Conservation (phyloP, 2,329 filamentous ascomycete species). For the Fusarium ramigenum region DNA sequence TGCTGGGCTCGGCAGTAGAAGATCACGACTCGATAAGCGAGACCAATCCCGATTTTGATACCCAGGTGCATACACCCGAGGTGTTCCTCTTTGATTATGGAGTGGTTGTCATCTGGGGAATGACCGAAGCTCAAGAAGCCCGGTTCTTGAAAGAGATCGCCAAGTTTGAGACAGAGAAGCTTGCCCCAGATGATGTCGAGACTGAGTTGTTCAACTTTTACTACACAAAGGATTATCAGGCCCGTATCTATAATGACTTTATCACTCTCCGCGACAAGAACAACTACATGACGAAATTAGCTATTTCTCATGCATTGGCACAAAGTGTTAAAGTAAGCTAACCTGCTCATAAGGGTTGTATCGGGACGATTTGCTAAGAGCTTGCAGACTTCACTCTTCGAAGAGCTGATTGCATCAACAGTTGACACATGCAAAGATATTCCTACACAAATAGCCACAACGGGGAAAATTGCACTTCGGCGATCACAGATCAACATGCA, state of each 20-base stretch:
- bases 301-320: constrained; percentile 93
- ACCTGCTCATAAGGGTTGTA: background rate
- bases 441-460: constrained; percentile 89
- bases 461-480: constrained; percentile 89
- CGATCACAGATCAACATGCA: constrained; percentile 98
- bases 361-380: constrained; percentile 25
- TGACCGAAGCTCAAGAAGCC: constrained; percentile 89
- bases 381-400: constrained; percentile 85
- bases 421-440: constrained; percentile 94
- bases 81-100: constrained; percentile 98
- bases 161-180: constrained; percentile 92
- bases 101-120: constrained; percentile 98
- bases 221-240: constrained; percentile 97
- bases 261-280: constrained; percentile 93
- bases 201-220: constrained; percentile 99
- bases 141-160: constrained; percentile 92
- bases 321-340: constrained; percentile 86
- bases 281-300: constrained; percentile 98
- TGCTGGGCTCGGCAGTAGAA: constrained; percentile 48
- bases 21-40: constrained; percentile 53
- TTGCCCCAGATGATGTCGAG: constrained; percentile 88
- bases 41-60: constrained; percentile 79
- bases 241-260: constrained; percentile 99
- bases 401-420: constrained; percentile 92
- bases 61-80: constrained; percentile 88